Evolutionary conservation across 2,329 filamentous ascomycete species (phyloP).

Genomic region (Sporothrix dimorphospora): DNA sequence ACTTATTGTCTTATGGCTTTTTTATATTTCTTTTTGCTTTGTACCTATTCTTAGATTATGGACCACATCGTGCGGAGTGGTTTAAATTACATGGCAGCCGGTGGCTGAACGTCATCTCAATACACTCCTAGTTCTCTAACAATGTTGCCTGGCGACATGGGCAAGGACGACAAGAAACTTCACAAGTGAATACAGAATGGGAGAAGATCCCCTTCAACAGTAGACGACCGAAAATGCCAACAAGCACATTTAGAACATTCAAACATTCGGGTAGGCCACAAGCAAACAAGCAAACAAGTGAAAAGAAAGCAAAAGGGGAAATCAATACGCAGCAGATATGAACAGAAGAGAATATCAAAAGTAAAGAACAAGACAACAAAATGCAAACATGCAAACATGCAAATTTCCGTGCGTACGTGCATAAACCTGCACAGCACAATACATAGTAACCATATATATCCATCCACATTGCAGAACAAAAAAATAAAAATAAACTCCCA

Average conservation of each 20-base stretch:
- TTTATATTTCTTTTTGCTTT: too few relatives aligned
- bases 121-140: neutral
- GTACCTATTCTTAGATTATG: too few relatives aligned
- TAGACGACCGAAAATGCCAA: neutral
- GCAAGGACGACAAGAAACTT: neutral
- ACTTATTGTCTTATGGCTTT: too few relatives aligned
- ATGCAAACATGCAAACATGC: neutral
- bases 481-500: slow-evolving; percentile 10
- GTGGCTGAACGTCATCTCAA: too few relatives aligned
- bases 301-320: neutral
- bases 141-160: too few relatives aligned
- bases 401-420: neutral
- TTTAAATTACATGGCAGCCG: too few relatives aligned
- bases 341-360: slow-evolving; percentile 12
- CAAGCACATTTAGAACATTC: neutral
- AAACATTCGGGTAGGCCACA: neutral
- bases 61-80: too few relatives aligned
- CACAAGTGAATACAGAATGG: too few relatives aligned
- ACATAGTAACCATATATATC: slow-evolving; percentile 2
- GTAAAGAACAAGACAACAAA: too few relatives aligned
- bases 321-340: neutral
- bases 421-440: slow-evolving; percentile 5
- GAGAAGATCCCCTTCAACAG: too few relatives aligned
- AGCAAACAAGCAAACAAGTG: neutral
- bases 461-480: neutral